phyloP scores from a whole-genome alignment of 257 asterid species.

The Solanum arcanum region DNA sequence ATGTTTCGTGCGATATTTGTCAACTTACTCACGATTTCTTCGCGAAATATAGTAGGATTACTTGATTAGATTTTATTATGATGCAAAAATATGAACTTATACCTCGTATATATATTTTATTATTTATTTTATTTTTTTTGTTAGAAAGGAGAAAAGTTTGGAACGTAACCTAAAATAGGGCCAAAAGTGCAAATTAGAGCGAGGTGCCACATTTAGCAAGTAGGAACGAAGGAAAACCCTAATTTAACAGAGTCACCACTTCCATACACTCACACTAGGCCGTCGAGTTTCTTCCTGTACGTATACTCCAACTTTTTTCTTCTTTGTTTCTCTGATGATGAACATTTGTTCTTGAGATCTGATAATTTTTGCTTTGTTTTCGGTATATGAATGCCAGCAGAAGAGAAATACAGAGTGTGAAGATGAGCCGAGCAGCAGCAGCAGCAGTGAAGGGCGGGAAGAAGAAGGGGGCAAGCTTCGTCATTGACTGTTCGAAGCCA shows the following conservation, averaged over 20 bases:
- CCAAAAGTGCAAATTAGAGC: background rate
- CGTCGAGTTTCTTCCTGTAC: background rate
- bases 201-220: background rate
- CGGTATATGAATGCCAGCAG: background rate
- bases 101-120: too few relatives aligned
- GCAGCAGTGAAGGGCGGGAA: conserved; percentile 47
- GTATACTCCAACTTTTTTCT: background rate
- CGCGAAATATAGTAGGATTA: too few relatives aligned
- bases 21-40: too few relatives aligned
- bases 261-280: background rate
- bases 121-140: too few relatives aligned
- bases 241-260: background rate
- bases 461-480: conserved; percentile 38
- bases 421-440: conserved; percentile 49
- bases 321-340: background rate
- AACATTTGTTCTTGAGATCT: background rate
- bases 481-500: conserved; percentile 4
- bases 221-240: background rate
- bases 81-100: too few relatives aligned
- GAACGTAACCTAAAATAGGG: background rate
- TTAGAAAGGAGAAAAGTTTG: background rate
- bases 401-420: background rate
- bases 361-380: background rate
- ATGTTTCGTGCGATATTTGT: too few relatives aligned
- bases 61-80: too few relatives aligned